These are phyloP conservation scores for Lactifluus rugatus DNA, from an alignment of 768 basidiomycete genomes.

Conservation along the genomic window DNA sequence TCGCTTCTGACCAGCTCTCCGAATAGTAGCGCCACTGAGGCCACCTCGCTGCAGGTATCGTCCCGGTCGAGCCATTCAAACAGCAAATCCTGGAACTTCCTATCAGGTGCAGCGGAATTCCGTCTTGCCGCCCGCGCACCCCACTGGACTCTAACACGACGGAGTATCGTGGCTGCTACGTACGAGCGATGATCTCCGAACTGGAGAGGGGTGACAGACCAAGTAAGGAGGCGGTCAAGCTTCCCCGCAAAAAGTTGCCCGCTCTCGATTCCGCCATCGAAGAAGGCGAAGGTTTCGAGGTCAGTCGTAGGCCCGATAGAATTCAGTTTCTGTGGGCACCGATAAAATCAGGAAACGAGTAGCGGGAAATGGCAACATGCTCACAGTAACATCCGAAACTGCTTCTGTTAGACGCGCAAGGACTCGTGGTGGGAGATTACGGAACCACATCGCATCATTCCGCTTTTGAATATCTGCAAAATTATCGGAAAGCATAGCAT, in stretches of 20 bases:
- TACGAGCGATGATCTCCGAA: slow-evolving; percentile 76
- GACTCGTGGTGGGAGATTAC: slow-evolving; percentile 50
- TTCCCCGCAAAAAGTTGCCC: slow-evolving; percentile 45
- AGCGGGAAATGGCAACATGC: background rate
- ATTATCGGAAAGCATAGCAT: slow-evolving; percentile 43
- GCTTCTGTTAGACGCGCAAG: slow-evolving; percentile 53
- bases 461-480: slow-evolving; percentile 62
- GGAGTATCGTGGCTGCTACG: slow-evolving; percentile 61
- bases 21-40: slow-evolving; percentile 55
- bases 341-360: background rate
- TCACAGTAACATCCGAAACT: slow-evolving; percentile 43
- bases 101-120: slow-evolving; percentile 48
- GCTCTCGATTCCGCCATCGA: slow-evolving; percentile 34
- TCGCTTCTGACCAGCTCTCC: slow-evolving; percentile 62
- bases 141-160: slow-evolving; percentile 49
- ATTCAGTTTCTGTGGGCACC: slow-evolving; percentile 50
- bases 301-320: slow-evolving; percentile 61
- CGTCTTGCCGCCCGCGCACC: slow-evolving; percentile 55
- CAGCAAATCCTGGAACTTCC: slow-evolving; percentile 62
- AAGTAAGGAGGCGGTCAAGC: slow-evolving; percentile 65
- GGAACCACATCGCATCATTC: slow-evolving; percentile 75
- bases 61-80: slow-evolving; percentile 79
- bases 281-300: slow-evolving; percentile 48
- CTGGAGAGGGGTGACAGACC: slow-evolving; percentile 73
- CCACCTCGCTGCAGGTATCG: slow-evolving; percentile 44